Evolutionary conservation across 495 filamentous ascomycete species (phyloP).

Genomic region (Podospora conica): DNA sequence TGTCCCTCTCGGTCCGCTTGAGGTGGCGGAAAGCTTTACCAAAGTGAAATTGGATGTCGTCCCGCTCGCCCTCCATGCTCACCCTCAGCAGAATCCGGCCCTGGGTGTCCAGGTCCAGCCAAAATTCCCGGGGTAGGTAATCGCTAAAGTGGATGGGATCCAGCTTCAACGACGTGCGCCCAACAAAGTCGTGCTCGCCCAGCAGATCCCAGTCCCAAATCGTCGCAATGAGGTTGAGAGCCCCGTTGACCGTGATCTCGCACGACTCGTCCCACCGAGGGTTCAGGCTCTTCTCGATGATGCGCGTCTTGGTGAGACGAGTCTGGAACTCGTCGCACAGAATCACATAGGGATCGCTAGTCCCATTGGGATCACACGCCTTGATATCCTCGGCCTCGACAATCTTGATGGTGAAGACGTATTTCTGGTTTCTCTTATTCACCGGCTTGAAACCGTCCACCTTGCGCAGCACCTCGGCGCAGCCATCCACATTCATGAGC

Average conservation of each 20-base stretch:
- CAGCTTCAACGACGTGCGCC: constrained; percentile 87
- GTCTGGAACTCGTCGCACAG: constrained; percentile 97
- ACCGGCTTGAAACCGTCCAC: constrained; percentile 45
- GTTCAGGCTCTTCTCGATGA: constrained; percentile 85
- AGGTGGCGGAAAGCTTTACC: constrained; percentile 92
- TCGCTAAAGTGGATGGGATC: constrained; percentile 94
- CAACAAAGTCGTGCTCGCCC: constrained; percentile 96
- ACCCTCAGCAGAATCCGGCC: constrained; percentile 82
- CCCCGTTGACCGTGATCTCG: constrained; percentile 88
- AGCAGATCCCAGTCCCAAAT: constrained; percentile 99
- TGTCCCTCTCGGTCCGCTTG: constrained; percentile 93
- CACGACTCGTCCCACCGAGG: constrained; percentile 97
- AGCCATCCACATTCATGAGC: constrained; percentile 89
- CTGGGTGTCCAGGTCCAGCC: constrained; percentile 95
- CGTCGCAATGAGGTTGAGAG: constrained; percentile 90
- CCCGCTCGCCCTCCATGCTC: constrained; percentile 97
- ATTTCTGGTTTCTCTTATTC: constrained; percentile 64
- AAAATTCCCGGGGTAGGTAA: constrained; percentile 90
- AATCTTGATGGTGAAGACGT: constrained; percentile 98
- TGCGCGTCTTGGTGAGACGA: constrained; percentile 89
- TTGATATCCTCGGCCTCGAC: constrained; percentile 98
- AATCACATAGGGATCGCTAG: constrained; percentile 95
- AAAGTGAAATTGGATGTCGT: constrained; percentile 98
- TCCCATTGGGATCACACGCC: constrained; percentile 89
- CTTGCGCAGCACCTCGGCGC: constrained; percentile 71